Evolutionary conservation across 108 stramenopile species (phyloP).

Genomic region (Craspedostauros australis): DNA sequence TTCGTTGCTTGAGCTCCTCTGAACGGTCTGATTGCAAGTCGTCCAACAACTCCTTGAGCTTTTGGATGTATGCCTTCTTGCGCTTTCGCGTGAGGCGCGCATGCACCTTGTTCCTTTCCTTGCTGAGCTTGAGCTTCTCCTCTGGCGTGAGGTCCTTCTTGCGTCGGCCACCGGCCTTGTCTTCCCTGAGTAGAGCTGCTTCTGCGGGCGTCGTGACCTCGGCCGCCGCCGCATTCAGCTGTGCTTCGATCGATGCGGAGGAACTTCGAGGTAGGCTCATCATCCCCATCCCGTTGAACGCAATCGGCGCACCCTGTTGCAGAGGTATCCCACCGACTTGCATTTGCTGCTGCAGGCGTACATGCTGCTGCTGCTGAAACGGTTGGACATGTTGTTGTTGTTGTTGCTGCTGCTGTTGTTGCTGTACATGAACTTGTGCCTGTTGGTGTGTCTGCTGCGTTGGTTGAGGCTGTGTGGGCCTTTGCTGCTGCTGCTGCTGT

Average conservation of each 20-base stretch:
- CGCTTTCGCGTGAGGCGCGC: slow-evolving; percentile 90
- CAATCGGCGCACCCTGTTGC: too few species aligned
- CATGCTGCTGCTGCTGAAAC: too few species aligned
- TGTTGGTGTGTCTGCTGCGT: background rate
- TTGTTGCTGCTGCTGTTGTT: background rate
- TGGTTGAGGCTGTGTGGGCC: background rate
- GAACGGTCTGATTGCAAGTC: slow-evolving; percentile 69
- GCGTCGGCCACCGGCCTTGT: background rate
- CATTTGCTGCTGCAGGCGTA: too few species aligned
- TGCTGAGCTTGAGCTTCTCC: slow-evolving; percentile 66
- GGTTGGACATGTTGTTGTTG: too few species aligned
- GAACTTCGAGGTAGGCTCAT: too few species aligned
- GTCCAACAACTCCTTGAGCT: slow-evolving; percentile 88
- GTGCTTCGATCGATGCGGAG: too few species aligned
- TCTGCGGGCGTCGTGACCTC: too few species aligned
- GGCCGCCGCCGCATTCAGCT: too few species aligned
- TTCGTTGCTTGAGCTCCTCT: slow-evolving; percentile 70
- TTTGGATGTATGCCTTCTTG: slow-evolving; percentile 92
- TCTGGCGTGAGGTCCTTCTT: slow-evolving; percentile 35
- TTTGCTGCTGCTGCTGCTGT: background rate
- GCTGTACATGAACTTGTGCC: background rate
- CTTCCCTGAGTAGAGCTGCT: background rate
- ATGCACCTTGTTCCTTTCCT: slow-evolving; percentile 93
- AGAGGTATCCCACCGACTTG: too few species aligned
- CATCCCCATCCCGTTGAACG: too few species aligned